These are phyloP conservation scores for Solanum peruvianum DNA, from an alignment of 257 asterid genomes.

Conservation along the genomic window DNA sequence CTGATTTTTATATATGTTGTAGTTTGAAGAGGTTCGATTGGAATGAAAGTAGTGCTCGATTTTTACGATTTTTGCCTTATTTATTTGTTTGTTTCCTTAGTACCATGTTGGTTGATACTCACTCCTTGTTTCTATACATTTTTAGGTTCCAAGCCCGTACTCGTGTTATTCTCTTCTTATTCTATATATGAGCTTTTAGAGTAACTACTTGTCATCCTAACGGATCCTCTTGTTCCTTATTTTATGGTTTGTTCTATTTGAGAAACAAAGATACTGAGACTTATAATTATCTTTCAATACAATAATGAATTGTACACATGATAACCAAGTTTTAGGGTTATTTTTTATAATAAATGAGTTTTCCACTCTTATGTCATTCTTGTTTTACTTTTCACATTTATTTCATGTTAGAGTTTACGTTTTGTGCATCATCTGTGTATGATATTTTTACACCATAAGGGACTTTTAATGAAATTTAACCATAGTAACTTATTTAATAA, in stretches of 20 bases:
- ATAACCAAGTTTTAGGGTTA: too few relatives aligned
- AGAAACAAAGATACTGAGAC: neutral
- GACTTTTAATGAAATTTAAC: too few relatives aligned
- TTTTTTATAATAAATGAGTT: too few relatives aligned
- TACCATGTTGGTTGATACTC: neutral
- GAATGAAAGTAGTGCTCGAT: neutral
- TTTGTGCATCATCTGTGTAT: too few relatives aligned
- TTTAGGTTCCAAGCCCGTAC: neutral
- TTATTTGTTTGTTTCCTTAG: neutral
- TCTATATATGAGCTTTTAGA: neutral
- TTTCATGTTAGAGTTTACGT: neutral
- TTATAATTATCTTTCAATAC: neutral
- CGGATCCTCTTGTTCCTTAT: neutral
- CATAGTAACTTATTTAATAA: too few relatives aligned
- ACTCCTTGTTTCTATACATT: neutral
- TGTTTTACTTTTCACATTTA: neutral
- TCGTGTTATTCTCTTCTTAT: neutral
- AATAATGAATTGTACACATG: neutral
- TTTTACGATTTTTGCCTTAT: too few relatives aligned
- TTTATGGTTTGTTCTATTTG: neutral
- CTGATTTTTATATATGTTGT: neutral
- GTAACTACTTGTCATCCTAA: neutral
- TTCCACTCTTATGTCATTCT: neutral
- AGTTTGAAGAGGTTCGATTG: neutral
- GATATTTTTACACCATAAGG: too few relatives aligned